Percentiles rank a stretch among this genome's conserved stretches.
Evolutionary conservation across 2,329 filamentous ascomycete species (phyloP).

Genomic region (Fusarium beomiforme): DNA sequence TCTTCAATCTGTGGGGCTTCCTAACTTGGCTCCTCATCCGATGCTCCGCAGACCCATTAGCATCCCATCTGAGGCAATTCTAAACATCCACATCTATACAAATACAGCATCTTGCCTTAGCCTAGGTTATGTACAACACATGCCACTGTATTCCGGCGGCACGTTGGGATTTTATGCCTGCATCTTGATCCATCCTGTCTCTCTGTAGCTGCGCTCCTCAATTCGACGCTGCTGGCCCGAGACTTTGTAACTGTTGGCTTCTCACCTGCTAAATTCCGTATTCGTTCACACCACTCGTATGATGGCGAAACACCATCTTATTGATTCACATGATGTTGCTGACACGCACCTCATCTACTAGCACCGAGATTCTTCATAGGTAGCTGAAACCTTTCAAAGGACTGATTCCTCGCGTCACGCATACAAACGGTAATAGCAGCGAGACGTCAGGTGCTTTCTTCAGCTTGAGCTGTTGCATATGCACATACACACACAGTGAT

Average conservation of each 20-base stretch:
- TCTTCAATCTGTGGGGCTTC: slow-evolving; percentile 32
- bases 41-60: slow-evolving; percentile 26
- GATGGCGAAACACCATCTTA: slow-evolving; percentile 30
- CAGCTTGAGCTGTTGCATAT: background rate
- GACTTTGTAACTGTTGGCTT: background rate
- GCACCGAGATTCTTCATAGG: background rate
- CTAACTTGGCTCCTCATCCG: slow-evolving; percentile 40
- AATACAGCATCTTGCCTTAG: slow-evolving; percentile 14
- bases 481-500: background rate
- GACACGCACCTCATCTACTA: slow-evolving; percentile 30
- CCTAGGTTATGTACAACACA: slow-evolving; percentile 13
- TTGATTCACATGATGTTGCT: slow-evolving; percentile 38
- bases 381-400: background rate
- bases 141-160: slow-evolving; percentile 9
- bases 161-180: slow-evolving; percentile 3
- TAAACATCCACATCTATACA: slow-evolving; percentile 15
- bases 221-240: background rate
- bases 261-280: background rate
- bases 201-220: background rate
- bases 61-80: slow-evolving; percentile 42
- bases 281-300: slow-evolving; percentile 24
- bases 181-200: slow-evolving; percentile 8
- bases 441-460: slow-evolving; percentile 2
- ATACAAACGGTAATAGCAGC: background rate
- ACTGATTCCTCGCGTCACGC: slow-evolving; percentile 26